Base-by-base conservation (phyloP, 208 protist species). In the Leishmania arabica region DNA sequence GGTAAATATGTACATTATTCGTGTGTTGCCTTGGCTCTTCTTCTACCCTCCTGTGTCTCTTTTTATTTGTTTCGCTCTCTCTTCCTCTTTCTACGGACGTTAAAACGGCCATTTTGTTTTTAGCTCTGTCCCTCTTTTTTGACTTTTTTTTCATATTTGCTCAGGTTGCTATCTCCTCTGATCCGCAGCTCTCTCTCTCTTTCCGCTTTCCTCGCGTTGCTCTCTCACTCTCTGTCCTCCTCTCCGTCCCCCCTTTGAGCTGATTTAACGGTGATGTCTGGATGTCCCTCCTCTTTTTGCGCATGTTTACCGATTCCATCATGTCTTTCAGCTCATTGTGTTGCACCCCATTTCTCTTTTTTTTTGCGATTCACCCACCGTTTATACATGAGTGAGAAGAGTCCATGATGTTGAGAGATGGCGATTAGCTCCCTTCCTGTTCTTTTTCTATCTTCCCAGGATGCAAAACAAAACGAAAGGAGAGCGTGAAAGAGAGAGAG, bases 11-110 rank as follows among this genome's bases (percentile, higher is more conserved):
- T 74, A 74, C 70, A 58, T 58, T 75, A 21, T 56, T 75, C 70
- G 11, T 75, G 45, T 54, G 2, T 58, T 60, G 45, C 40, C 45
- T 34, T 73, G 27, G 40, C 45, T 60, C 51, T 60, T 58, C 11
- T 40, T 27, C 71, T 24, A 27, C 51, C 40, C 51, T 27, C 13
- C 34, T 42, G 71, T 58, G 49, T 21, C 34, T 45, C 8, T 62
- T 56, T 76, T 76, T 76, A 42, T 76, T 56, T 76, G 45, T 54
- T 76, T 76, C 71, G 34, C 51, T 56, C n/a, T 54, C 70, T 58
- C 47, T 58, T 76, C 51, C 5, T 76, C 17, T 76, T 76, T 60
- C 71, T 47, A 17, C 9, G 68, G 68, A 54, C 51, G 68, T 53
- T 73, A 24, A 73, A 27, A 71, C 40, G 40, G 49, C n/a, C 31